Percentiles rank a stretch among this genome's conserved stretches.
Evolutionary conservation across 2,329 filamentous ascomycete genomes (phyloP).

Genomic region (Epichloe amarillans): DNA sequence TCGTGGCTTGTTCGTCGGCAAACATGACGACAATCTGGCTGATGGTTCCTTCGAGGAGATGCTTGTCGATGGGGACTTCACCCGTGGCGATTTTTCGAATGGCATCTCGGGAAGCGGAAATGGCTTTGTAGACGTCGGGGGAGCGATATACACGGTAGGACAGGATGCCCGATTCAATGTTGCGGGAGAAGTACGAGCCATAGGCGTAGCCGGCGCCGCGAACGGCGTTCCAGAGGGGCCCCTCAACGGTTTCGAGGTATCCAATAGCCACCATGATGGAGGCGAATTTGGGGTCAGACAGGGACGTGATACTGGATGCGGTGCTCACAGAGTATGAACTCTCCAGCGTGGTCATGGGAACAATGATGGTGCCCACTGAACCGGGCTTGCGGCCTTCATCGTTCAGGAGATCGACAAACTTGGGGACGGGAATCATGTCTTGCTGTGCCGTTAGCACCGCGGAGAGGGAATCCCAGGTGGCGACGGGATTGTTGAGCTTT

Average conservation of each 20-base stretch:
- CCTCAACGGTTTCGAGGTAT: slow-evolving; percentile 87
- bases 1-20: slow-evolving; percentile 79
- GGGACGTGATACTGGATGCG: slow-evolving; percentile 59
- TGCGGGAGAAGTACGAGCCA: slow-evolving; percentile 65
- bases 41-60: slow-evolving; percentile 80
- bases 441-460: slow-evolving; percentile 22
- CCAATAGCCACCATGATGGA: slow-evolving; percentile 77
- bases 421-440: slow-evolving; percentile 56
- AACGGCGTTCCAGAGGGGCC: slow-evolving; percentile 85
- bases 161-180: slow-evolving; percentile 65
- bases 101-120: slow-evolving; percentile 59
- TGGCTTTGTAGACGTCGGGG: slow-evolving; percentile 79
- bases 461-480: slow-evolving; percentile 55
- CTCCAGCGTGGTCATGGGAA: slow-evolving; percentile 87
- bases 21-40: slow-evolving; percentile 76
- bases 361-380: slow-evolving; percentile 57
- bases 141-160: slow-evolving; percentile 83
- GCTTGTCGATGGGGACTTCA: slow-evolving; percentile 56
- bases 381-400: slow-evolving; percentile 64
- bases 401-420: slow-evolving; percentile 58
- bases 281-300: slow-evolving; percentile 64
- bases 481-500: slow-evolving; percentile 61
- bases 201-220: slow-evolving; percentile 91
- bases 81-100: slow-evolving; percentile 65
- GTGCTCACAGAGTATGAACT: slow-evolving; percentile 77